Base-by-base conservation (phyloP, 768 basidiomycete species). In the Mycena alexandri region DNA sequence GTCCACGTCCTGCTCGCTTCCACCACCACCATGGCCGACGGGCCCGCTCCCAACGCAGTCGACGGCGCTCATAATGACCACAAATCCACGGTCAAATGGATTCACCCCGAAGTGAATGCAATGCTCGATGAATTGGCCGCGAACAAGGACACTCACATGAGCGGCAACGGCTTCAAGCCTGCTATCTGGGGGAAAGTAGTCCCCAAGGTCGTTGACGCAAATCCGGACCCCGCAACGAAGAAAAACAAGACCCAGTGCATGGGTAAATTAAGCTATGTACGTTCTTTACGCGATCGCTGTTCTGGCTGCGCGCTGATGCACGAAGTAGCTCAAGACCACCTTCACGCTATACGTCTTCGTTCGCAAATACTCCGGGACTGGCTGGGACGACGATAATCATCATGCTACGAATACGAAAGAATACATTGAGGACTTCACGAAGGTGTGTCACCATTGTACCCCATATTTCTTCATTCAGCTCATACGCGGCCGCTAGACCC, bases 381-480 rank as follows among this genome's bases (percentile, higher is more conserved):
- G 29, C 9, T 53, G 52, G 52, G 52, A 53, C 52, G 52, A 53
- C 33, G 17, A 53, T 7, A 19, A 7, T 8, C 33, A 53, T 13
- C 34, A 53, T 33, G 29, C 52, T n/a, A 53, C 52, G 29, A 53
- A 53, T 34, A 53, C 52, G 29, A 33, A 53, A 8, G 52, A 53
- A n/a, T 53, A 33, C 36, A 36, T 53, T 19, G 52, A 12, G n/a
- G 29, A 53, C 9, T 53, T 53, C n/a, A 12, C 12, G 7, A 33
- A 36, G 52, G 52, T 53, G 29, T n/a, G 52, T 53, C 14, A 10
- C 24, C 42, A 16, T 22, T 22, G 21, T 19, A n/a, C 24, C 12
- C 24, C 29, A 33, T 19, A 33, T 4, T 14, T 21, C 33, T 17
- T n/a, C 8, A 13, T 36, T 4, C 25, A 10, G 9, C 21, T 33